Percentiles rank a stretch among this genome's conserved stretches.
These are phyloP conservation scores for Solanum paucissectum DNA, from an alignment of 257 asterid genomes.

Conservation along the genomic window DNA sequence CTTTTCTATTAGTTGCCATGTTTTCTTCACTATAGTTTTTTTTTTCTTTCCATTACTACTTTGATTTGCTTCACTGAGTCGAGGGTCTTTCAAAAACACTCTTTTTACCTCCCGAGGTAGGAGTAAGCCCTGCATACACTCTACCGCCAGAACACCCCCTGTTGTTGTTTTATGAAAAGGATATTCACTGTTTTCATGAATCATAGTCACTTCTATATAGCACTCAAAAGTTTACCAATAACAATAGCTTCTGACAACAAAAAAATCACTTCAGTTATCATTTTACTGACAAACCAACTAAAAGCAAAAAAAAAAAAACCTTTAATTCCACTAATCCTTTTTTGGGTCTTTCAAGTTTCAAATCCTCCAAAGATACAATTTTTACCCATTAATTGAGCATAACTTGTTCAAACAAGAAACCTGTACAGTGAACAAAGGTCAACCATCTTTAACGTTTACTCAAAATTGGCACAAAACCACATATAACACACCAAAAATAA, in stretches of 20 bases:
- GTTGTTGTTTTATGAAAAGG: background rate
- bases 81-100: background rate
- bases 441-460: slow-evolving; percentile 17
- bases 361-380: background rate
- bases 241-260: background rate
- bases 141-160: background rate
- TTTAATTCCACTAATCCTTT: background rate
- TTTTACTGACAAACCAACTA: background rate
- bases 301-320: background rate
- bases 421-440: background rate
- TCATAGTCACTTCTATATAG: background rate
- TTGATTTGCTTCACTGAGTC: background rate
- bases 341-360: background rate
- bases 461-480: slow-evolving; percentile 5
- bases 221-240: background rate
- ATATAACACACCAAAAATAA: background rate
- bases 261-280: background rate
- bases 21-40: background rate
- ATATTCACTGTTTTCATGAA: background rate
- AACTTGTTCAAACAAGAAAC: background rate
- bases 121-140: background rate
- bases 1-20: background rate
- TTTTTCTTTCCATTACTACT: background rate
- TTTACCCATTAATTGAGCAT: background rate
- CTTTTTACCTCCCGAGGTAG: background rate